Evolutionary conservation across 495 filamentous ascomycete genomes (phyloP), one percentile per base, ranked within the genome.

Genomic region (Lophium mytilinum): DNA sequence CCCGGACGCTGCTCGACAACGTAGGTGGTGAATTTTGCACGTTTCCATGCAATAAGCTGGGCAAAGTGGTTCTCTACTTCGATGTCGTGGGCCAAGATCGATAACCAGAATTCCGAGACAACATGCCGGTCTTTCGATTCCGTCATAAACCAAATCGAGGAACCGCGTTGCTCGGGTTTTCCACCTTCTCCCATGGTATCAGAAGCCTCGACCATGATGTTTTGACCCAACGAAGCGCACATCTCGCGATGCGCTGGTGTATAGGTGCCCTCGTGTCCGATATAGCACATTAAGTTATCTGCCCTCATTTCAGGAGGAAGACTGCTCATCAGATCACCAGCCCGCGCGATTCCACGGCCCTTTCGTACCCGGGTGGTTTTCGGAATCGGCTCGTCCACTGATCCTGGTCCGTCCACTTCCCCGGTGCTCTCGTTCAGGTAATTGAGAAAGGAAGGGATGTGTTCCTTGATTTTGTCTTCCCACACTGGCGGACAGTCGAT

Each of bases 111-210:
- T 61, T 96, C 92, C 0, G 88, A 82, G 8, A 96, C 88, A 7
- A 88, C 73, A 55, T 88, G 82, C 0, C 93, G 87, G 63, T 98
- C 92, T 62, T 88, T 88, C 12, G 83, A 87, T 64, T 93, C 87
- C 0, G 92, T 96, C 93, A 98, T 96, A 62, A 97, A 93, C 93
- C 93, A 98, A 39, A 98, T 83, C 0, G 93, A 96, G 19, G 86
- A 92, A 0, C 93, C 92, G 0, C 84, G 81, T 56, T 80, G 86
- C 58, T 90, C 88, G 18, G 70, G 72, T 55, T 89, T 81, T 8
- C 80, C 80, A 42, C 85, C 74, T 42, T 83, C 81, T 18, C 71
- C 68, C 3, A 75, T 66, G 40, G 71, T 73, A 8, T 52, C 55
- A 4, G 90, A 95, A 1, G 89, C 83, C 57, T 95, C 87, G 2